Base-by-base conservation (phyloP, 306 rosid species). In the Casuarina equisetifolia region DNA sequence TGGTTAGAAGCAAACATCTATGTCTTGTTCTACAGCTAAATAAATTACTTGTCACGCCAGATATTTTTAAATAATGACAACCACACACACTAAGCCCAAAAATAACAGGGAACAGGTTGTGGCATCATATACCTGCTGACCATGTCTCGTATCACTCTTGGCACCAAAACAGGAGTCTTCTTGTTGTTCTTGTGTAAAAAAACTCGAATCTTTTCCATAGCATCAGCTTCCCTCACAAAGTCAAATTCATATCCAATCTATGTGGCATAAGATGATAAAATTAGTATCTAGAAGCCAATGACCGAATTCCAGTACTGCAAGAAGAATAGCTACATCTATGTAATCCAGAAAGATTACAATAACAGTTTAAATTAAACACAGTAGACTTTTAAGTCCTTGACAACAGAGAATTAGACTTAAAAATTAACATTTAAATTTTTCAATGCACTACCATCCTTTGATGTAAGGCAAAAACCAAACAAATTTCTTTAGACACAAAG, bases 181-280 rank as follows among this genome's bases (percentile, higher is more conserved):
- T 77, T 95, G 86, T 92, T 91, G 76, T 79, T 90, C 81, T 84
- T 79, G 76, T 84, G 85, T 80, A 92, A 83, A 86, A 92, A 92
- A 48, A 10, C 82, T 73, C 89, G 89, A 78, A 95, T 91, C 78
- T 75, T 88, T 80, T 84, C 86, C 95, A 95, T 95, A 11, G 97
- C 97, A 74, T 69, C 43, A 49, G 97, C 96, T 87, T 95, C 99
- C 89, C 97, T 91, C 80, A 45, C 10, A 87, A 95, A 95, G 89
- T 95, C 97, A 82, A 95, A 95, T 85, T 95, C 99, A 49, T 91
- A 95, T 50, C 92, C 99, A 78, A 95, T 92, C 99, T 94, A 76
- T 86, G 88, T 78, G 59, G 76, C 74, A 81, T 42, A 86, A 72
- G 36, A 57, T 15, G 40, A 69, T 11, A 35, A 61, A 81, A 77